A percentile compares a stretch with the other conserved stretches of the same genome.
phyloP scores from a whole-genome alignment of 2,329 filamentous ascomycete genomes.

The Penicillium sp. region DNA sequence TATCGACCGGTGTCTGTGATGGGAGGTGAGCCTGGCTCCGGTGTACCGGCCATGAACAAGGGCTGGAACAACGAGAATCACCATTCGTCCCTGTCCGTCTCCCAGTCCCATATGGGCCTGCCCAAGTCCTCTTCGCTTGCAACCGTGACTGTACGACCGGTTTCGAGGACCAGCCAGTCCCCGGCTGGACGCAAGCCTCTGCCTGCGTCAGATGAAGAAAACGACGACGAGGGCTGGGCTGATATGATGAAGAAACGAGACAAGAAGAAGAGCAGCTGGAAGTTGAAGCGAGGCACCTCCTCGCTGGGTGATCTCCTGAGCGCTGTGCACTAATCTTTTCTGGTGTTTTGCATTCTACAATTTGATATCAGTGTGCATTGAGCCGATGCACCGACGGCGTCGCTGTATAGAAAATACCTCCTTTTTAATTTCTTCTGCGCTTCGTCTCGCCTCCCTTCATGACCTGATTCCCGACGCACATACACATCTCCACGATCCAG shows the following conservation, averaged over 20 bases:
- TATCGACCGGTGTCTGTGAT: conserved; percentile 86
- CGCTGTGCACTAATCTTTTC: conserved; percentile 39
- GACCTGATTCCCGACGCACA: conserved; percentile 30
- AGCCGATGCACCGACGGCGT: conserved; percentile 4
- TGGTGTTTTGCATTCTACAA: neutral
- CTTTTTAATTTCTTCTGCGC: conserved; percentile 12
- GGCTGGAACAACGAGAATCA: conserved; percentile 47
- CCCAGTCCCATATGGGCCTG: conserved; percentile 33
- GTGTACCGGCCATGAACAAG: conserved; percentile 42
- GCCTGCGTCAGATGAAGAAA: conserved; percentile 49
- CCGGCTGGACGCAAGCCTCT: conserved; percentile 23
- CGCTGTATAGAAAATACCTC: conserved; percentile 26
- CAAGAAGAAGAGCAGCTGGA: conserved; percentile 57
- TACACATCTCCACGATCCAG: conserved; percentile 19
- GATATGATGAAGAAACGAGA: conserved; percentile 58
- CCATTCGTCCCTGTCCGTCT: conserved; percentile 29
- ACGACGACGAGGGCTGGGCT: conserved; percentile 58
- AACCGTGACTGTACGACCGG: conserved; percentile 39
- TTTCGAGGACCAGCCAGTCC: conserved; percentile 34
- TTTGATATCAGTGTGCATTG: conserved; percentile 22
- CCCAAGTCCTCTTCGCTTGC: conserved; percentile 38
- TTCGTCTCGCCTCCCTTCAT: conserved; percentile 9
- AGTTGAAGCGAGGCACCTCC: conserved; percentile 48
- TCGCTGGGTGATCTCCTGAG: conserved; percentile 47
- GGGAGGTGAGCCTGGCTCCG: conserved; percentile 45